Conservation (phyloP, 1,284 basidiomycete species). For the Leccinum fallax region DNA sequence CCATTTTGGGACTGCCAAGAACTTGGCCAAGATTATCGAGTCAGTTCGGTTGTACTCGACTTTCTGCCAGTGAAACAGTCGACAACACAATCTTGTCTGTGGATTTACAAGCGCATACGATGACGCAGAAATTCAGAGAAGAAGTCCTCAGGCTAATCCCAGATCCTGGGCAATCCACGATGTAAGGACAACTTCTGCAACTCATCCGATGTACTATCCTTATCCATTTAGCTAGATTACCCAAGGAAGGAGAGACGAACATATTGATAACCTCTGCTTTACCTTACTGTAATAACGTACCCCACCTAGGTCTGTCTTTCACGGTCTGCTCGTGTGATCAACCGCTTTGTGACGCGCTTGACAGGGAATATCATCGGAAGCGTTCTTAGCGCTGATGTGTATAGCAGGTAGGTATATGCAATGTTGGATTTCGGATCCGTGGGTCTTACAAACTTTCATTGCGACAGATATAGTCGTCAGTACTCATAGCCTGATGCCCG, state of each 20-base stretch:
- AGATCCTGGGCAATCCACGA: slow-evolving; percentile 49
- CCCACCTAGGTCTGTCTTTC: slow-evolving; percentile 77
- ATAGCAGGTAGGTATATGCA: slow-evolving; percentile 72
- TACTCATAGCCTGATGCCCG: not conserved
- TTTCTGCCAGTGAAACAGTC: not conserved
- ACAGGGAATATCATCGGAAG: slow-evolving; percentile 97
- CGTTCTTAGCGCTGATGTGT: slow-evolving; percentile 94
- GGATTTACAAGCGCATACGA: slow-evolving; percentile 26
- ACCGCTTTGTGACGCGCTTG: slow-evolving; percentile 1
- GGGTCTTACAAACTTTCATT: slow-evolving; percentile 4
- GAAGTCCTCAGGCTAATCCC: slow-evolving; percentile 61
- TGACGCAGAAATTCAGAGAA: slow-evolving; percentile 69
- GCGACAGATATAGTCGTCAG: slow-evolving; percentile 69
- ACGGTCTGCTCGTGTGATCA: slow-evolving; percentile 9
- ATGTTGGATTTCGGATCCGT: not conserved
- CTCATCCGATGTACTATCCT: slow-evolving; percentile 5
- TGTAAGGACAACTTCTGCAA: slow-evolving; percentile 39
- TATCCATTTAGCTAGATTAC: slow-evolving; percentile 56
- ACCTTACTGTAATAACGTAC: slow-evolving; percentile 99
- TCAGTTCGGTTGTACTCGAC: not conserved
- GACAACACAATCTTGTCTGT: not conserved
- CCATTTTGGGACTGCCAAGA: not conserved
- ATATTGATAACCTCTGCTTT: slow-evolving; percentile 94
- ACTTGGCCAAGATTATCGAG: not conserved
- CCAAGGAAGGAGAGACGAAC: slow-evolving; percentile 84